A percentile compares a stretch with the other conserved stretches of the same genome.
phyloP scores from a whole-genome alignment of 169 alveolate genomes.

The Plasmodium falciparum region DNA sequence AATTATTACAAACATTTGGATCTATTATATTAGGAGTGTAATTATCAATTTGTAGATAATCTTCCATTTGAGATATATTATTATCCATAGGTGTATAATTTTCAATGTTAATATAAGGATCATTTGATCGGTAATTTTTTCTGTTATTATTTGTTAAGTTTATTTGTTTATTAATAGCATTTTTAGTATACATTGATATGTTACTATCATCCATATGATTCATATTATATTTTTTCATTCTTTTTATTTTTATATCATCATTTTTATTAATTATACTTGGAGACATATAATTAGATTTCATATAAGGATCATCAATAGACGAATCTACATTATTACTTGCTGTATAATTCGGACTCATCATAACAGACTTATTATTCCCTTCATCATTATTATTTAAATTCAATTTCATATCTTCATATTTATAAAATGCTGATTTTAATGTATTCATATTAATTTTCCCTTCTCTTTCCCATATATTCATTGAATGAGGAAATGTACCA shows the following conservation, averaged over 20 bases:
- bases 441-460: slow-evolving; percentile 20
- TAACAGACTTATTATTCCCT: slow-evolving; percentile 1
- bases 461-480: slow-evolving; percentile 77
- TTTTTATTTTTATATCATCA: slow-evolving; percentile 3
- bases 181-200: not conserved
- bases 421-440: slow-evolving; percentile 32
- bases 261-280: not conserved
- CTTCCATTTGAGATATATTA: not conserved
- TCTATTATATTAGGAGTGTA: not conserved
- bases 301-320: not conserved
- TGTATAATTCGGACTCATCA: not conserved
- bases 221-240: not conserved
- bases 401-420: slow-evolving; percentile 6
- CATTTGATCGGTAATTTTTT: not conserved
- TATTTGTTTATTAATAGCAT: not conserved
- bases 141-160: not conserved
- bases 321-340: not conserved
- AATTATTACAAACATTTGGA: not conserved
- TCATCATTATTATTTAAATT: not conserved
- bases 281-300: not conserved
- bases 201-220: not conserved
- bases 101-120: not conserved
- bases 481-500: slow-evolving; percentile 77
- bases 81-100: no score
- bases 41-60: not conserved